Evolutionary conservation across 2,329 filamentous ascomycete species (phyloP).

Genomic region (Aphanoascus verrucosus): DNA sequence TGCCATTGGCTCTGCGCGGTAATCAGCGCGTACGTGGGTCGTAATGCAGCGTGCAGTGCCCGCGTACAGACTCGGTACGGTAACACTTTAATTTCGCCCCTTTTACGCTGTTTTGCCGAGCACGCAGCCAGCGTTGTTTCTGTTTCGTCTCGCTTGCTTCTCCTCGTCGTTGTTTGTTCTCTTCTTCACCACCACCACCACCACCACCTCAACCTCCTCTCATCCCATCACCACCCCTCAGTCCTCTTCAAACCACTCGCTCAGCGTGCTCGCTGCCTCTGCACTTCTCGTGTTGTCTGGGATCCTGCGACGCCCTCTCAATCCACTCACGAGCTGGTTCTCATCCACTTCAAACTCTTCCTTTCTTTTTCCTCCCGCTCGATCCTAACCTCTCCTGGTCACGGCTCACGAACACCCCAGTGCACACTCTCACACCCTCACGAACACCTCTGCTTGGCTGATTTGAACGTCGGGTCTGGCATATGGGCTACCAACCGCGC

Average conservation of each 20-base stretch:
- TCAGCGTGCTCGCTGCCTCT: conserved; percentile 12
- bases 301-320: not conserved
- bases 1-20: not conserved
- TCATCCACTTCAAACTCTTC: not conserved
- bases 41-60: not conserved
- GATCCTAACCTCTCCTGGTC: not conserved
- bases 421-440: not conserved
- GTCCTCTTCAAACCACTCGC: conserved; percentile 16
- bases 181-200: not conserved
- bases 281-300: not conserved
- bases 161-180: conserved; percentile 1
- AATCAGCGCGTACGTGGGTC: not conserved
- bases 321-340: not conserved
- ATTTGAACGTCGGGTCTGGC: not conserved
- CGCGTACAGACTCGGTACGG: too few relatives aligned
- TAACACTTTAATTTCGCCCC: not conserved
- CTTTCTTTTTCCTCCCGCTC: not conserved
- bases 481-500: conserved; percentile 14
- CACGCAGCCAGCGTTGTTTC: not conserved
- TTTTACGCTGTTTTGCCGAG: conserved; percentile 1
- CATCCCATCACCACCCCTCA: conserved; percentile 15
- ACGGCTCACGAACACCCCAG: not conserved
- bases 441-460: not conserved
- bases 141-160: not conserved
- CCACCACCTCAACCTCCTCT: conserved; percentile 8